Percentiles rank a stretch among this genome's conserved stretches.
These are phyloP conservation scores for Leccinum barrowsii DNA, from an alignment of 768 basidiomycete genomes.

Conservation along the genomic window DNA sequence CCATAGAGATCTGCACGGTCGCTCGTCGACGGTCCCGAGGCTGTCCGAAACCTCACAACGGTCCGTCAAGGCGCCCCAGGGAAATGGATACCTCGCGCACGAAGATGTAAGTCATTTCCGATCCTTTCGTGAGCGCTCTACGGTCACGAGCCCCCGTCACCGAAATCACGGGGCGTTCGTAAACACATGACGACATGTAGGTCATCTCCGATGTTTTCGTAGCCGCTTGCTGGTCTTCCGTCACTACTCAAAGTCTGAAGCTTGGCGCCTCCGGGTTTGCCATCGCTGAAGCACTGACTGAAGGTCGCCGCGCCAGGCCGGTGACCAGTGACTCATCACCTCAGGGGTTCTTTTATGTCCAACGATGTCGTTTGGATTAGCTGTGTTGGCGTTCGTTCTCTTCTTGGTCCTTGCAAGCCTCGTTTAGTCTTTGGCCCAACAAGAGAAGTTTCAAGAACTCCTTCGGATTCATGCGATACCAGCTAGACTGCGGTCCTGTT, in stretches of 20 bases:
- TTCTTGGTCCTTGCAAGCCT: background rate
- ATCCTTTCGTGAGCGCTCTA: background rate
- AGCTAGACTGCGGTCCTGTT: slow-evolving; percentile 15
- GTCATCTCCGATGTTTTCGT: background rate
- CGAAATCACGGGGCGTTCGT: background rate
- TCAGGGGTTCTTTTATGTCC: background rate
- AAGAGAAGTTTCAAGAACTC: background rate
- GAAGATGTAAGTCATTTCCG: background rate
- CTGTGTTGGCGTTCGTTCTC: background rate
- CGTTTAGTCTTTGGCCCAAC: background rate
- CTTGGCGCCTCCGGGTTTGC: background rate
- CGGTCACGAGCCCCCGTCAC: background rate
- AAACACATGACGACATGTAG: background rate
- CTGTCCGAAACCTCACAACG: background rate
- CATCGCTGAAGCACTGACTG: background rate
- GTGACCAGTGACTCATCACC: background rate
- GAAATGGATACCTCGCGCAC: background rate
- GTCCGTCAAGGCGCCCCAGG: background rate
- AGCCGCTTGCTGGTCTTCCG: background rate
- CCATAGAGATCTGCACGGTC: background rate
- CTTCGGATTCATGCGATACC: slow-evolving; percentile 5
- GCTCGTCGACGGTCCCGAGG: background rate
- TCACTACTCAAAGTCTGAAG: background rate
- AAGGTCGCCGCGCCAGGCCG: background rate
- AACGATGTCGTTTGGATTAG: background rate